Evolutionary conservation across 1,284 basidiomycete species (phyloP), one percentile per base, ranked within the genome.

Genomic region (Inonotus hispidus): DNA sequence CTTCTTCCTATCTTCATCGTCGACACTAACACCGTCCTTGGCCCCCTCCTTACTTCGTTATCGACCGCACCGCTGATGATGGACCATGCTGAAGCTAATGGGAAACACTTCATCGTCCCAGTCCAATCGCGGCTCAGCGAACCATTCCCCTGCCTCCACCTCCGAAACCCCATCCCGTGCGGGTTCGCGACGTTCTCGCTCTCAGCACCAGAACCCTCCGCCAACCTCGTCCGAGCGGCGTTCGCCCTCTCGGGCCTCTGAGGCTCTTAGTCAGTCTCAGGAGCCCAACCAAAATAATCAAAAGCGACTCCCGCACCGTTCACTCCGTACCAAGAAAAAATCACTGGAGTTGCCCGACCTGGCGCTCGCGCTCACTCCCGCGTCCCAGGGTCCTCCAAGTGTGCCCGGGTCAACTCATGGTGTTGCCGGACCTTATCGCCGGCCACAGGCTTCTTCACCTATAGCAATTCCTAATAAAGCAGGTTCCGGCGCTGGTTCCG

Each of bases 321-420:
- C 85, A 50, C 75, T 88, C 61, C 77, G 84, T 55, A 76, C 76
- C 23, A 90, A 88, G 78, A 89, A 88, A 75, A 83, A 80, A 68
- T 87, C 85, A 0, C 80, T 91, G 41, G 87, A 91, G 70, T 79
- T 91, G 46, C 88, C 88, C 60, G 88, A 90, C 76, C 82, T 91
- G 66, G 85, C 84, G 32, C 79, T 79, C 58, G 77, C 82, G n/a
- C 68, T 82, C 65, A 79, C 81, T 32, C 77, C 80, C 52, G 72
- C 77, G 35, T 69, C 75, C 52, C 74, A 74, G 46, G 73, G 73
- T 53, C 67, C 77, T 60, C 74, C 74, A 71, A 73, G 73, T 45
- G 70, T 71, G 43, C 21, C 49, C n/a, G 58, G 49, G 8, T 35
- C 59, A 19, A n/a, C 46, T 11, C 16, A 50, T 10, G 59, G 53